Base-by-base conservation (phyloP, 352 stramenopile genomes). In the Globisporangium echinulatum region DNA sequence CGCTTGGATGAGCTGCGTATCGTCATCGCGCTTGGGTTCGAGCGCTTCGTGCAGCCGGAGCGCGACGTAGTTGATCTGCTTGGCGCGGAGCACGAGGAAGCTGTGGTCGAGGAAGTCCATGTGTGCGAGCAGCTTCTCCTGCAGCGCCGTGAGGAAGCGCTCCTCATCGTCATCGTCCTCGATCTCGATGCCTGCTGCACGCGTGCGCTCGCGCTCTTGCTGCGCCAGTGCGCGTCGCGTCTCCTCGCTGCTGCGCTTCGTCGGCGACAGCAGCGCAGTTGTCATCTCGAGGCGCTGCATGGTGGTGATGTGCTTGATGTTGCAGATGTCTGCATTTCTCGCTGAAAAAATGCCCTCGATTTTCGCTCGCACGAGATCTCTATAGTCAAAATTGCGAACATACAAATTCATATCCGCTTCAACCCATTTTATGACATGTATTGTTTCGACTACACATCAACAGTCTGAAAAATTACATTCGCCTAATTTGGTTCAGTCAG, bases 11-110 rank as follows among this genome's bases (percentile, higher is more conserved):
- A 90, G 52, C 14, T 64, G 57, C 37, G 81, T 92, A 47, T 90
- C 77, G 8, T 57, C 58, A 51, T 91, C 84, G 4, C 75, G 75
- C 58, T 86, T 89, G 1, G 85, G 83, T 49, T 88, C 80, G 0
- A 95, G 69, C 11, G 79, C 77, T 52, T 90, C 78, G 46, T 89
- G 80, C 11, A 95, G 68, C 15, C 85, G 80, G 25, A 77, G 71
- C 19, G 79, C 82, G 36, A 91, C 54, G 46, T 80, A 81, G 42
- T 82, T 80, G 58, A 95, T 79, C 63, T 90, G 83, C 43, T 74
- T 58, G 13, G 79, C 69, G 54, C 77, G 84, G 13, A 95, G 67
- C 39, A 88, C 80, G 14, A 95, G 67, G 49, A 85, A 83, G n/a
- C 74, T 68, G 17, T 77, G 53, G 5, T 70, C 51, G n/a, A 93